Base-by-base conservation (phyloP, 345 rosid genomes). In the Toxicodendron radicans region DNA sequence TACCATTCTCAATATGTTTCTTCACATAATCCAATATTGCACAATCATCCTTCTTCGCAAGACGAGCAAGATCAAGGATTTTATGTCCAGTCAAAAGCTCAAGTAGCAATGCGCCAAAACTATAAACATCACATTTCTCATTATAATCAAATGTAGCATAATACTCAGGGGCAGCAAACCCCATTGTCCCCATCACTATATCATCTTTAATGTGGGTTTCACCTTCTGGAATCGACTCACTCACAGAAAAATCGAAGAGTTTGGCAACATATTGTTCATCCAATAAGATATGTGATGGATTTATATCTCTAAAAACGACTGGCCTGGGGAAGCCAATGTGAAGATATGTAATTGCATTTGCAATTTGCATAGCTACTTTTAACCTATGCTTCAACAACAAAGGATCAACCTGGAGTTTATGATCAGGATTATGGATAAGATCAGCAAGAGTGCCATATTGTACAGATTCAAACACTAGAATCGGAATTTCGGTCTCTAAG, bases 51-150 rank as follows among this genome's bases (percentile, higher is more conserved):
- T 14, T 14, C 16, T 0, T 51, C 2, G 16, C 56, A 51, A n/a
- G 13, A 3, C 8, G 18, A 12, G 11, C 8, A 1, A 10, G 0
- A 13, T 0, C 4, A 20, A 0, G 2, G 1, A 4, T 1, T 0
- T 10, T 3, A 14, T 18, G 6, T 10, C 18, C 20, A 12, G 14
- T 43, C 1, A 58, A 35, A 17, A 58, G 7, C 18, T 0, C 7
- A 12, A 48, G n/a, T 6, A 68, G 46, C 20, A 49, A 3, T 3
- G 8, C 10, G 4, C 71, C 60, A 70, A 58, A 58, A 8, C 38
- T 24, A 23, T 21, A 35, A 35, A 70, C 54, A 70, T 70, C 65
- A 7, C 1, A 41, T 18, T 70, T 70, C 20, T 70, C 73, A 38
- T 43, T 38, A 27, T 9, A 32, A 3, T n/a, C 1, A 54, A 5